Percentiles rank a stretch among this genome's conserved stretches.
Conservation (phyloP, 1,284 basidiomycete genomes). For the Singerocomus rubriflavus region DNA sequence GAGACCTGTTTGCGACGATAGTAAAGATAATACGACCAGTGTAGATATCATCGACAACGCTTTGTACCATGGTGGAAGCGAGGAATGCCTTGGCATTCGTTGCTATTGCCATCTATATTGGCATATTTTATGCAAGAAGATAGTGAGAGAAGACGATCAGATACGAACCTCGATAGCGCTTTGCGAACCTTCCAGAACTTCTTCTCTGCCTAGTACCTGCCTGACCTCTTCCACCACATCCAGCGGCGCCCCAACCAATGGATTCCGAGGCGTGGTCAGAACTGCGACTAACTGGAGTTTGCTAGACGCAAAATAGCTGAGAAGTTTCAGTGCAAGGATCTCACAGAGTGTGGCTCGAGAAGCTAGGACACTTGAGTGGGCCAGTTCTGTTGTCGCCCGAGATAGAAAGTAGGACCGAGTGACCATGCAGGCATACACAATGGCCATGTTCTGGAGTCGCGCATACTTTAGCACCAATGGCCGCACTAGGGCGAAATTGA, state of each 20-base stretch:
- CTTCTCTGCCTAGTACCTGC: conserved; percentile 49
- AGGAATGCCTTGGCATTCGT: conserved; percentile 79
- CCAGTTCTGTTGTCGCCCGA: conserved; percentile 51
- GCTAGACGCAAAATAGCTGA: conserved; percentile 68
- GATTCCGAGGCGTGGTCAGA: conserved; percentile 77
- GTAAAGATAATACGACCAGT: conserved; percentile 69
- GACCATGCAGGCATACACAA: conserved; percentile 74
- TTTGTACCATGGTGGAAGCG: conserved; percentile 76
- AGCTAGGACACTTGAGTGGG: conserved; percentile 67
- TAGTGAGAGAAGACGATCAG: neutral
- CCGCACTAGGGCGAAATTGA: conserved; percentile 80
- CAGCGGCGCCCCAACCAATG: conserved; percentile 73
- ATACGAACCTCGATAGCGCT: conserved; percentile 75
- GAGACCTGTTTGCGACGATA: conserved; percentile 61
- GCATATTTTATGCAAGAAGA: neutral
- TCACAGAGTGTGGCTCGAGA: conserved; percentile 80
- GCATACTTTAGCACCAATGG: conserved; percentile 81
- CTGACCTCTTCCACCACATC: conserved; percentile 65
- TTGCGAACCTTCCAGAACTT: conserved; percentile 54
- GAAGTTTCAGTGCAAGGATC: conserved; percentile 82
- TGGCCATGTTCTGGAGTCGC: conserved; percentile 66
- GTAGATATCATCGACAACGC: conserved; percentile 81
- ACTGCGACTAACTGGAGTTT: conserved; percentile 71
- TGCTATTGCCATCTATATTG: conserved; percentile 75
- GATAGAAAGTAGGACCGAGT: conserved; percentile 54